Base-by-base conservation (phyloP, 495 filamentous ascomycete species). In the Mytilinidion resinicola region DNA sequence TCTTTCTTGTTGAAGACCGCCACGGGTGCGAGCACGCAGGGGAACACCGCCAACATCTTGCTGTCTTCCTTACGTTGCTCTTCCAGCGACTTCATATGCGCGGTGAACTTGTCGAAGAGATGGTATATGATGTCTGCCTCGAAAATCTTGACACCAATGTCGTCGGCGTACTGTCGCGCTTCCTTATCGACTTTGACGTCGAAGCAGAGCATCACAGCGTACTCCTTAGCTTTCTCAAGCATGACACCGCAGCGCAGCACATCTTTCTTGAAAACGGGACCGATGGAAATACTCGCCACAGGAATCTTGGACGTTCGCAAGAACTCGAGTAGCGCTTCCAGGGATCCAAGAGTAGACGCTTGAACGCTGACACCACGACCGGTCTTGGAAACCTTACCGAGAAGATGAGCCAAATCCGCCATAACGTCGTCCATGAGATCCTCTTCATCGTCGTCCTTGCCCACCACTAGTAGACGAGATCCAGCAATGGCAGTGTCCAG, bases 181-280 rank as follows among this genome's bases (percentile, higher is more conserved):
- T 99, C 95, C 73, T 96, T 96, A 73, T 99, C 95, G 20, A 99
- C 88, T 77, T 96, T 96, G 72, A 99, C 95, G 69, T 99, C 95
- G 79, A 99, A 99, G 71, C 95, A 97, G 17, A 99, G 85, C 95
- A 99, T 99, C 71, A 97, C 90, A 21, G 95, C 95, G 60, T 85
- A 95, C 70, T 99, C 93, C 65, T 89, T 90, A 44, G 85, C 82
- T 74, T 96, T 96, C 77, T 99, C 95, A 58, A 97, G 76, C 95
- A 99, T 99, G 53, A 86, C 88, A 63, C 89, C 92, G 41, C 88
- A 89, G 72, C 92, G 91, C 83, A 97, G 93, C 52, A 99, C 89
- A 74, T 99, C 95, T 64, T 95, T 91, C 80, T 96, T 97, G 82
- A 85, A 97, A 44, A 99, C 92, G 21, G 95, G 95, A 41, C 95